Base-by-base conservation (phyloP, 1,284 basidiomycete genomes). In the Thelephora terrestris region DNA sequence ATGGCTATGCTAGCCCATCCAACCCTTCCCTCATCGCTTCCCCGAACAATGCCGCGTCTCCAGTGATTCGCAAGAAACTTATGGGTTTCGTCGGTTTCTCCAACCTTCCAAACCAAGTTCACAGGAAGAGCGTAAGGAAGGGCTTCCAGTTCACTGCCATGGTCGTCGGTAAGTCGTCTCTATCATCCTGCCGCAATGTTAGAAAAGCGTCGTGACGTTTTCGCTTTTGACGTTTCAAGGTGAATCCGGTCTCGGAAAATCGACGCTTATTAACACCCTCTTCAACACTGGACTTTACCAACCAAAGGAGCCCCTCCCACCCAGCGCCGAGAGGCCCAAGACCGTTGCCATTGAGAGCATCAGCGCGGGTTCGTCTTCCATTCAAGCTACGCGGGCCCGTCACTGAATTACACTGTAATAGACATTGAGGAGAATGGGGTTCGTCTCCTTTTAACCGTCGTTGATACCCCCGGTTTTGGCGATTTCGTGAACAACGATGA, bases 401-500 rank as follows among this genome's bases (percentile, higher is more conserved):
- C 43, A 48, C 50, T 53, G 48, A 49, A 50, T 49, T 54, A 51
- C 49, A 14, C 58, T 62, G 60, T 56, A 63, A 50, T 66, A 95
- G 93, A 98, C 65, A 97, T 98, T 60, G 94, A 97, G 72, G 93
- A 98, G 74, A 94, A 89, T 55, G 92, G 92, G 50, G 92, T 97
- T 48, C 79, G 91, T 56, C 79, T 98, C 47, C 91, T 90, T 62
- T 71, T 98, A 52, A 97, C 91, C n/a, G 94, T 98, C 54, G 93
- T 98, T 54, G 93, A 97, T 66, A 97, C 92, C 36, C 96, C 96
- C 49, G 96, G 93, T 25, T 97, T 95, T 59, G 93, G 93, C 50
- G 93, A 97, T 68, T 96, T 93, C 66, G 91, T 97, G 64, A 96
- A 97, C 76, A 98, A 97, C 66, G 90, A 94, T 57, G 91, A 95